phyloP scores from a whole-genome alignment of 352 stramenopile species.

The Pythium vanterpoolii region DNA sequence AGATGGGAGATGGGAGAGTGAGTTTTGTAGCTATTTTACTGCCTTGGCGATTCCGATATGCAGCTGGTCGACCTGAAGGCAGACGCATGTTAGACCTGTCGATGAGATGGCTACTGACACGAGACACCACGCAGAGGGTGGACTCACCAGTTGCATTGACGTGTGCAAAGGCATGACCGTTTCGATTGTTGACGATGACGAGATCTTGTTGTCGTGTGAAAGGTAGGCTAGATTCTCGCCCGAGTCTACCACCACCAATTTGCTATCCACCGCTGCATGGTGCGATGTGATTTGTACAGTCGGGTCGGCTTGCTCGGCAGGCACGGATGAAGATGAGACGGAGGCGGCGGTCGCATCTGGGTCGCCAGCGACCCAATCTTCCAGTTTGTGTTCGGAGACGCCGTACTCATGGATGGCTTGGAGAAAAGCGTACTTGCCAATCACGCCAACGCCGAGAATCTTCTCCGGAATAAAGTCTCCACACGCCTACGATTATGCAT shows the following conservation, averaged over 20 bases:
- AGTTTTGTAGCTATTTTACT: constrained; percentile 32
- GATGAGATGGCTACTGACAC: not conserved
- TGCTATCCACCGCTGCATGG: constrained; percentile 27
- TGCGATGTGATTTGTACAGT: constrained; percentile 6
- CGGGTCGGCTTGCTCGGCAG: not conserved
- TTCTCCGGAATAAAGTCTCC: constrained; percentile 88
- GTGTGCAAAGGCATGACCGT: constrained; percentile 68
- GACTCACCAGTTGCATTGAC: constrained; percentile 59
- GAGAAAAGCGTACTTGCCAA: constrained; percentile 80
- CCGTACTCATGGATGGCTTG: constrained; percentile 52
- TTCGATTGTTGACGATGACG: constrained; percentile 68
- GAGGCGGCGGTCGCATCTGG: not conserved
- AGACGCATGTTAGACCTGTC: not conserved
- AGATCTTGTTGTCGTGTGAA: constrained; percentile 53
- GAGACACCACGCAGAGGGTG: not conserved
- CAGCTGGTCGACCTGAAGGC: constrained; percentile 24
- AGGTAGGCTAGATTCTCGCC: constrained; percentile 37
- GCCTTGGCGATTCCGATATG: constrained; percentile 20
- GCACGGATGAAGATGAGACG: not conserved
- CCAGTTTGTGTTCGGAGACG: constrained; percentile 45
- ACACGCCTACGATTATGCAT: constrained; percentile 33
- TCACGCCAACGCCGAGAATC: constrained; percentile 73
- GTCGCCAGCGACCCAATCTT: constrained; percentile 43
- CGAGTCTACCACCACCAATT: constrained; percentile 24
- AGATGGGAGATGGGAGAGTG: too few species aligned